Base-by-base conservation (phyloP, 106 monocot species). In the Posidonia australis region DNA sequence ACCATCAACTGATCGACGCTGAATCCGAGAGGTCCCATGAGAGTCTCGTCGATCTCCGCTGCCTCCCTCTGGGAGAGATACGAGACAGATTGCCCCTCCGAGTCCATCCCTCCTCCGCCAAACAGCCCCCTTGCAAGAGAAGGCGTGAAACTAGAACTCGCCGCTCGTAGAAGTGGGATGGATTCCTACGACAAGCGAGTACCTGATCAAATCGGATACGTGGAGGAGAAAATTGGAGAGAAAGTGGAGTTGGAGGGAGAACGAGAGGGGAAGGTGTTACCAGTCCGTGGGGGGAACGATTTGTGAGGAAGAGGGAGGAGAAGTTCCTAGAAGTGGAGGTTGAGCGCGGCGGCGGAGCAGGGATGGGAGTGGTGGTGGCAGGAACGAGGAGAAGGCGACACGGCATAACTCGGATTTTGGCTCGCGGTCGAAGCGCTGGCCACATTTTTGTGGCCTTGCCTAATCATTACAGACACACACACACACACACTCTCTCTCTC, bases 1-100 rank as follows among this genome's bases (percentile, higher is more conserved):
- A 93, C 93, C 93, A 93, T 93, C 74, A 90, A 55, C 70, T 96
- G 90, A 58, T 96, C 94, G 65, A 96, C 80, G 74, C 84, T 90
- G 77, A 96, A 96, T 0, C 90, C 94, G 43, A 96, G 86, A 11
- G 90, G 80, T 0, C 94, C 94, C 94, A 96, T 96, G 80, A 90
- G 86, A 16, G 74, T 41, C 78, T 86, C 90, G 52, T 96, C 94
- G 62, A 96, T 82, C 81, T 86, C 94, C 51, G 78, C 82, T 44
- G 94, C 94, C 13, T 82, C 86, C 20, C 51, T 77, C 74, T 96
- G 90, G 7, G 84, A 44, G 36, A 90, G 73, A 55, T 80, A 87
- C 44, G 93, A 80, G 31, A 84, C 77, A 9, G 55, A 23, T 5
- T 28, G 63, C 28, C 67, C 73, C 13, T 44, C 72, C 29, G 74